Evolutionary conservation across 2,329 filamentous ascomycete genomes (phyloP), one percentile per base, ranked within the genome.

Genomic region (Leptodontidium sp.): DNA sequence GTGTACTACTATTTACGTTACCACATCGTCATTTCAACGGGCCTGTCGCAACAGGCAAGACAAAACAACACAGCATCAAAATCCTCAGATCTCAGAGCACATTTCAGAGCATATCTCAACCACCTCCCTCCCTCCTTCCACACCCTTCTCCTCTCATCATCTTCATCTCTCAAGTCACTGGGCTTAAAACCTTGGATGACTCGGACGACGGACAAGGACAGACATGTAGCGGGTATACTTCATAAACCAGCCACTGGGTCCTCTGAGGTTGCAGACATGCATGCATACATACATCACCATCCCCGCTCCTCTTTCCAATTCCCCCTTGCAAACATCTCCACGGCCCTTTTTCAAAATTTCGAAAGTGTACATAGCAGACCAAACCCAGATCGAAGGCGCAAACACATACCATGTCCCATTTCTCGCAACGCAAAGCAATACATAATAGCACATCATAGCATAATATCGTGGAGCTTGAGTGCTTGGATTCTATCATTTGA

Each of bases 351-450:
- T 11, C 50, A 32, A 40, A 40, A 40, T 12, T 40, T 12, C 7
- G 38, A 40, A 12, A 40, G 9, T 40, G 38, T 24, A 52, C 49
- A 52, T 29, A 14, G 11, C 49, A 52, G 9, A 52, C 4, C 49
- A 29, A 14, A 29, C 17, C 24, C 52, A 26, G 11, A 40, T 32
- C 29, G 29, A 55, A 35, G 29, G 52, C 26, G 52, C 52, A 55
- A 55, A 55, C 8, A 24, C n/a, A 50, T 55, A 55, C 21, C 21
- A 21, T 55, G 6, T 55, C 26, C 52, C 35, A 55, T 26, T 55
- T 55, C 52, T 55, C 52, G 29, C 26, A 55, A 40, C 8, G 11
- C 38, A 40, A 40, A 9, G 7, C 9, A 35, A 4, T 4, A 35
- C 32, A 9, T 35, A 35, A 35, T 45, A 45, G 40, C 40, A 45